Evolutionary conservation across 768 basidiomycete genomes (phyloP).

Genomic region (Strobilomyces confusus): DNA sequence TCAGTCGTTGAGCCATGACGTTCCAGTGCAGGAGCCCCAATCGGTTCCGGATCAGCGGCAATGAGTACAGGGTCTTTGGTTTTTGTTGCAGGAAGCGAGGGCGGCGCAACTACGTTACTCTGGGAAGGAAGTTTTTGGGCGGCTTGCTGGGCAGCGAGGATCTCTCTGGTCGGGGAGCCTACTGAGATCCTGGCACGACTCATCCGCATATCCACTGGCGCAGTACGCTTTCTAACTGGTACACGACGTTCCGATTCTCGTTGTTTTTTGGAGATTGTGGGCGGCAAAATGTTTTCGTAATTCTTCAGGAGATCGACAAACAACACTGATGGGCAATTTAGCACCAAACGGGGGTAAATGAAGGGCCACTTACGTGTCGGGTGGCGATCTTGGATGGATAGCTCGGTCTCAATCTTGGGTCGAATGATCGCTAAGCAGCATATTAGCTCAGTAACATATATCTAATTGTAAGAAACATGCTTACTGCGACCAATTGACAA

Average conservation of each 20-base stretch:
- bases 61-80: slow-evolving; percentile 18
- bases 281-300: slow-evolving; percentile 71
- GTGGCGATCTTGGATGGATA: slow-evolving; percentile 91
- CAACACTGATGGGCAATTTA: slow-evolving; percentile 46
- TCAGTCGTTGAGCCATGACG: background rate
- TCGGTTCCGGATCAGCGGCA: slow-evolving; percentile 14
- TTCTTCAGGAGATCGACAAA: slow-evolving; percentile 82
- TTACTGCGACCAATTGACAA: slow-evolving; percentile 82
- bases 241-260: slow-evolving; percentile 83
- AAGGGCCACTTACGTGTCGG: slow-evolving; percentile 53
- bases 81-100: slow-evolving; percentile 13
- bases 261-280: slow-evolving; percentile 80
- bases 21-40: slow-evolving; percentile 4
- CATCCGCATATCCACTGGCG: slow-evolving; percentile 83
- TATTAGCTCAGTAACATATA: background rate
- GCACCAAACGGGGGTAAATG: background rate
- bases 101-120: slow-evolving; percentile 7
- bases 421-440: slow-evolving; percentile 61
- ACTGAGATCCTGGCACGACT: slow-evolving; percentile 73
- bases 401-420: slow-evolving; percentile 75
- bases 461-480: slow-evolving; percentile 25
- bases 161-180: slow-evolving; percentile 64
- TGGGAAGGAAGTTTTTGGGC: slow-evolving; percentile 49
- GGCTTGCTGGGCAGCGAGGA: slow-evolving; percentile 67
- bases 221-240: slow-evolving; percentile 82